These are phyloP conservation scores for Xerophyta viscosa DNA, from an alignment of 106 monocot species.

Conservation along the genomic window DNA sequence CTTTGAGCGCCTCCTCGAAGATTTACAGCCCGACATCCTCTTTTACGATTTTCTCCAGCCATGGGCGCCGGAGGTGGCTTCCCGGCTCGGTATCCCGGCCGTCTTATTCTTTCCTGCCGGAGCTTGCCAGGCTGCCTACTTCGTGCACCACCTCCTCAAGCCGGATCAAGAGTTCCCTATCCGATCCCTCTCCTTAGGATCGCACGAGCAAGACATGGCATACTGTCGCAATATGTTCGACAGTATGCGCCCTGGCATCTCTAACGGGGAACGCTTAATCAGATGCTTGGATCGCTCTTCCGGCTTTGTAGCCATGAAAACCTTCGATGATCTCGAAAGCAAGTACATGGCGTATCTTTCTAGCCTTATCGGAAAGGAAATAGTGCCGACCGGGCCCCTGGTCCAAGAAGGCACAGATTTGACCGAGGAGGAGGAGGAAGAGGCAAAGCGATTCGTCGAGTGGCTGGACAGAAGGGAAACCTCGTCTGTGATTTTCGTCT, in stretches of 20 bases:
- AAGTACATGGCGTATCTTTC: conserved; percentile 44
- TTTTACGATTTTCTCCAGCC: conserved; percentile 63
- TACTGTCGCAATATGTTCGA: conserved; percentile 2
- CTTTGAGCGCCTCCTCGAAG: conserved; percentile 23
- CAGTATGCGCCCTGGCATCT: conserved; percentile 5
- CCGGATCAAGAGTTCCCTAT: conserved; percentile 23
- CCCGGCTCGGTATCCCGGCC: conserved; percentile 21
- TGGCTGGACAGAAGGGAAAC: conserved; percentile 33
- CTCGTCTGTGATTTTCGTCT: conserved; percentile 49
- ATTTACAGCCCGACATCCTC: conserved; percentile 30
- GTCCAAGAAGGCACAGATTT: background rate
- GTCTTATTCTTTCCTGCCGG: conserved; percentile 28
- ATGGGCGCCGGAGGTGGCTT: conserved; percentile 43
- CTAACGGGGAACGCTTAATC: conserved; percentile 28
- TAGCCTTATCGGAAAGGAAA: conserved; percentile 30
- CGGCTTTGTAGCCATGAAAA: conserved; percentile 32
- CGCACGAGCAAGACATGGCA: background rate
- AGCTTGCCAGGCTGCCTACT: conserved; percentile 24
- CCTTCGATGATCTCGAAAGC: conserved; percentile 43
- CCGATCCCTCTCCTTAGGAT: conserved; percentile 8
- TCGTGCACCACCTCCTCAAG: conserved; percentile 17
- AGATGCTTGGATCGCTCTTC: conserved; percentile 30
- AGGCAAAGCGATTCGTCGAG: background rate
- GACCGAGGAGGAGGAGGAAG: background rate
- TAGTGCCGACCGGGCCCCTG: conserved; percentile 36